A percentile compares a stretch with the other conserved stretches of the same genome.
Conservation (phyloP, 305 asterid species). For the Solanum hybrid region DNA sequence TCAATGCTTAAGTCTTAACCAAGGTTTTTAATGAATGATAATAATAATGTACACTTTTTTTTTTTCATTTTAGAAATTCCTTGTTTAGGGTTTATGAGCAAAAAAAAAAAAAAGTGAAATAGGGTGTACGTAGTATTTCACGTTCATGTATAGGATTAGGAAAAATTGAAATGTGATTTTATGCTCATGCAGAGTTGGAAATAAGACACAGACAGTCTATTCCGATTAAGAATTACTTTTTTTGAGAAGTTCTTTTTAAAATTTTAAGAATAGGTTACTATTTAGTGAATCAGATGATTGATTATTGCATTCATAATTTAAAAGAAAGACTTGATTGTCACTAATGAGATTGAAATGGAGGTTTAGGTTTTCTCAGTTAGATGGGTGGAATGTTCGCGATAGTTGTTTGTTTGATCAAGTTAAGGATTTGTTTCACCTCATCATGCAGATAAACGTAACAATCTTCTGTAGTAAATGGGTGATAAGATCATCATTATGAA, state of each 20-base stretch:
- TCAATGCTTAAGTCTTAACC: neutral
- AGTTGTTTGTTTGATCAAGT: neutral
- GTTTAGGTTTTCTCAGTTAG: neutral
- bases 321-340: neutral
- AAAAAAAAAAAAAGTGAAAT: neutral
- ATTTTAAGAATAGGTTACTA: neutral
- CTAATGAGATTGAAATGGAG: neutral
- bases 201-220: neutral
- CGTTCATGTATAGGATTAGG: neutral
- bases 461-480: neutral
- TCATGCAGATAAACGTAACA: neutral
- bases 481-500: neutral
- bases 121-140: neutral
- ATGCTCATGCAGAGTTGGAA: neutral
- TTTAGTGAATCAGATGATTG: neutral
- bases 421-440: neutral
- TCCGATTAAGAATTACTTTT: neutral
- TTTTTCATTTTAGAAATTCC: neutral
- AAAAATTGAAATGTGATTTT: neutral
- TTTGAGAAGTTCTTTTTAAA: neutral
- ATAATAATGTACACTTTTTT: neutral
- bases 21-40: neutral
- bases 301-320: neutral
- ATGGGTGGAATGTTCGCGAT: neutral
- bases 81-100: neutral